Evolutionary conservation across 345 rosid species (phyloP).

Genomic region (Dipteronia dyeriana): DNA sequence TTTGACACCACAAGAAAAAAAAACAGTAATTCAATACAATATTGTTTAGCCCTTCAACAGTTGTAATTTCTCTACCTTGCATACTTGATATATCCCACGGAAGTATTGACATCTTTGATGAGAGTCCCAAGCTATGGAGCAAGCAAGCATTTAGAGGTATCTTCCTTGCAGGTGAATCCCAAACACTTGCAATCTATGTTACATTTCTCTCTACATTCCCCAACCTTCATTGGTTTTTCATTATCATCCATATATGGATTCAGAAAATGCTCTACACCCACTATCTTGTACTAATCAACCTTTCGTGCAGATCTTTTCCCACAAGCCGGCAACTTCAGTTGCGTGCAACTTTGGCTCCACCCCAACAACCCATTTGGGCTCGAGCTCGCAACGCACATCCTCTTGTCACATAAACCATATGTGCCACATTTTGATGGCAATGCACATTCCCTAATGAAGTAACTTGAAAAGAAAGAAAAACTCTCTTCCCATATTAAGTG

Average conservation of each 20-base stretch:
- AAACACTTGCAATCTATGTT: constrained; percentile 35
- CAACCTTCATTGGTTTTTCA: constrained; percentile 27
- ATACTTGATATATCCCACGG: constrained; percentile 11
- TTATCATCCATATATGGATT: constrained; percentile 25
- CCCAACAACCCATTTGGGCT: constrained; percentile 9
- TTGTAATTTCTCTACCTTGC: too few species aligned
- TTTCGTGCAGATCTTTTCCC: too few species aligned
- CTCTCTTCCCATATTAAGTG: constrained; percentile 26
- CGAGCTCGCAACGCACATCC: constrained; percentile 29
- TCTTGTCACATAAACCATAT: constrained; percentile 28
- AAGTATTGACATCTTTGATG: neutral
- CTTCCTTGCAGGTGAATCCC: constrained; percentile 32
- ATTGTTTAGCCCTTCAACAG: neutral
- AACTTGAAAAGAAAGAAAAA: constrained; percentile 22
- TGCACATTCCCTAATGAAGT: constrained; percentile 25
- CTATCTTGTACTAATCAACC: constrained; percentile 23
- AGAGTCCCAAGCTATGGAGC: constrained; percentile 15
- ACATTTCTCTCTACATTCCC: constrained; percentile 37
- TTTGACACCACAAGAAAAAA: neutral
- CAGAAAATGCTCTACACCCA: constrained; percentile 34
- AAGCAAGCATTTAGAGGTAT: constrained; percentile 21
- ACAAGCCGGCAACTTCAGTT: neutral
- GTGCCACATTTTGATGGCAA: constrained; percentile 32
- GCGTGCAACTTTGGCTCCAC: constrained; percentile 25
- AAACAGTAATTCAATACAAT: neutral